phyloP scores from a whole-genome alignment of 148 eudicot species.

The Nyssa sinensis region DNA sequence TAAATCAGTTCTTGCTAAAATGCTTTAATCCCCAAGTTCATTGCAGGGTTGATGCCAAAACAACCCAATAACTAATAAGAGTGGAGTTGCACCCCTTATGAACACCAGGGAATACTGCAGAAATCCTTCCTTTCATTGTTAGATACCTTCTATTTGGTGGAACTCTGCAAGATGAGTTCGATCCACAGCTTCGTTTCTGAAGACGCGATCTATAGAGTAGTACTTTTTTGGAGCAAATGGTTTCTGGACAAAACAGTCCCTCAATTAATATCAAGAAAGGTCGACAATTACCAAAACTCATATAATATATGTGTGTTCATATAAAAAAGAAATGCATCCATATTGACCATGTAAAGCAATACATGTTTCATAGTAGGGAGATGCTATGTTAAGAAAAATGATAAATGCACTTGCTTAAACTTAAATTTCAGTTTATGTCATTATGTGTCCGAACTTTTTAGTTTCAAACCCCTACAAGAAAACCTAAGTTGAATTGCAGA shows the following conservation, averaged over 20 bases:
- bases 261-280: background rate
- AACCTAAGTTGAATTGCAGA: no score
- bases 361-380: no score
- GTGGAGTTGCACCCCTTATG: background rate
- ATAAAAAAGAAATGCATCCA: background rate
- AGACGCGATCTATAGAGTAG: constrained; percentile 91
- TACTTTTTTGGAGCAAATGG: constrained; percentile 73
- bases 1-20: background rate
- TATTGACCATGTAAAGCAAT: no score
- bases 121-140: background rate
- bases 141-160: constrained; percentile 92
- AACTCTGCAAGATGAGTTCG: constrained; percentile 97
- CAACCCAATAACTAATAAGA: background rate
- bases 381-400: background rate
- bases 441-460: no score
- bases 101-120: background rate
- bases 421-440: no score
- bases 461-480: no score
- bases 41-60: constrained; percentile 1
- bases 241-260: constrained; percentile 30
- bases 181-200: constrained; percentile 98
- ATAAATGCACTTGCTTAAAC: background rate
- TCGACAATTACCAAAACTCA: background rate
- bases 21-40: background rate
- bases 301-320: background rate